A percentile compares a stretch with the other conserved stretches of the same genome.
These are phyloP conservation scores for Coemansia sp. DNA, from an alignment of 192 early-diverging fungal genomes.

Conservation along the genomic window DNA sequence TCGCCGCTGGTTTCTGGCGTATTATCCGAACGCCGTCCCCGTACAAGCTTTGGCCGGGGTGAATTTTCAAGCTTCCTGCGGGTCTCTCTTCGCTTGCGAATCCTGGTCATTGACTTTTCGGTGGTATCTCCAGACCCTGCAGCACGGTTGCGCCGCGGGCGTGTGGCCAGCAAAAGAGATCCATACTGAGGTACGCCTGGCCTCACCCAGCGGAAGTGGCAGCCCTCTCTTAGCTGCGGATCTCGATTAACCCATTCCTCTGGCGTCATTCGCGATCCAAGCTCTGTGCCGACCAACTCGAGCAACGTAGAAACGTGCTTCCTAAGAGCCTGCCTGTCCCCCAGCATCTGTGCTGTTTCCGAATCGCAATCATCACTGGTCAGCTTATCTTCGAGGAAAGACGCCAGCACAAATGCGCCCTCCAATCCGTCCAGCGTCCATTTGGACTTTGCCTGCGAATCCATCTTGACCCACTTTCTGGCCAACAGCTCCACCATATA, in stretches of 20 bases:
- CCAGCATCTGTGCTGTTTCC: conserved; percentile 33
- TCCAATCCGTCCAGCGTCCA: conserved; percentile 60
- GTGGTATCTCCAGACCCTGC: conserved; percentile 7
- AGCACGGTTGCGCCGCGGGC: conserved; percentile 31
- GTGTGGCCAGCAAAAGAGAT: conserved; percentile 45
- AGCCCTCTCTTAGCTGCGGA: conserved; percentile 47
- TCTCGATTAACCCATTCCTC: conserved; percentile 56
- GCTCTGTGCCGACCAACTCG: conserved; percentile 35
- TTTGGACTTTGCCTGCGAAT: conserved; percentile 13
- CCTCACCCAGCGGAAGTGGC: conserved; percentile 52
- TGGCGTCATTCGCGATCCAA: conserved; percentile 37
- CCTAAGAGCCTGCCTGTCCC: conserved; percentile 28
- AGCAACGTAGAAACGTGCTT: conserved; percentile 22
- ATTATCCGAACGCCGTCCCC: conserved; percentile 22
- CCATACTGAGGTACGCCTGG: conserved; percentile 45
- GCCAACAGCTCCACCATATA: conserved; percentile 72
- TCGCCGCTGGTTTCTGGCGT: conserved; percentile 6
- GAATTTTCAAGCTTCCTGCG: conserved; percentile 2
- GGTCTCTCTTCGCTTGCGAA: conserved; percentile 29
- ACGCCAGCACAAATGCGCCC: conserved; percentile 56
- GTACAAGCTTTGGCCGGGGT: conserved; percentile 20
- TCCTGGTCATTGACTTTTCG: conserved; percentile 29
- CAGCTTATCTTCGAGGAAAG: conserved; percentile 51
- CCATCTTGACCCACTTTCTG: conserved; percentile 56
- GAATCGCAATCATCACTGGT: conserved; percentile 22